Conservation (phyloP, 768 basidiomycete genomes). For the Lactarius quietus region DNA sequence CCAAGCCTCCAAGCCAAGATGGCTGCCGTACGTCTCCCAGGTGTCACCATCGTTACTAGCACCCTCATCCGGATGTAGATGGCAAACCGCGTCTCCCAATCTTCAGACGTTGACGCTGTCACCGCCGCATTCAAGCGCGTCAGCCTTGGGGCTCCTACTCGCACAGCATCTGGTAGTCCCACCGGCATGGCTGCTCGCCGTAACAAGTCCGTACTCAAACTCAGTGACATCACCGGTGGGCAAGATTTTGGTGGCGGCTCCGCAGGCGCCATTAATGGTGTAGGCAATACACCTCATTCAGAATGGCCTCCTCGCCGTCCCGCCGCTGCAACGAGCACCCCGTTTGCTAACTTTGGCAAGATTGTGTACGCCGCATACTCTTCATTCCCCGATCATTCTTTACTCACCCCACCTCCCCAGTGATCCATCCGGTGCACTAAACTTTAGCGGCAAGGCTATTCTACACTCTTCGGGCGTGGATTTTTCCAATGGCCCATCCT, state of each 20-base stretch:
- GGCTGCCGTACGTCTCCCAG: slow-evolving; percentile 62
- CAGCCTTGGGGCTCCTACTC: slow-evolving; percentile 29
- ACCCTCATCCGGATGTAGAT: slow-evolving; percentile 38
- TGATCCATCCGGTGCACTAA: slow-evolving; percentile 94
- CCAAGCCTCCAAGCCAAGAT: slow-evolving; percentile 90
- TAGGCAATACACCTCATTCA: slow-evolving; percentile 53
- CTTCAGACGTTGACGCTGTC: slow-evolving; percentile 40
- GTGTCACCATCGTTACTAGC: neutral
- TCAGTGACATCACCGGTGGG: slow-evolving; percentile 54
- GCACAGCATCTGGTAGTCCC: slow-evolving; percentile 31
- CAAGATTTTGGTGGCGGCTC: slow-evolving; percentile 49
- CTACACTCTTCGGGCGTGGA: slow-evolving; percentile 85
- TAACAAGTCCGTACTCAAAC: slow-evolving; percentile 52
- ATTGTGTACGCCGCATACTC: slow-evolving; percentile 69
- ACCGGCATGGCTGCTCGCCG: slow-evolving; percentile 42
- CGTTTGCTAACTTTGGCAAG: slow-evolving; percentile 89
- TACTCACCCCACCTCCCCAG: slow-evolving; percentile 38
- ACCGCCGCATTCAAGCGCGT: slow-evolving; percentile 40
- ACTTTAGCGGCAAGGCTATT: slow-evolving; percentile 91
- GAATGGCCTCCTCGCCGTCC: slow-evolving; percentile 30
- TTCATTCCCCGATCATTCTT: neutral
- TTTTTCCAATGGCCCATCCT: slow-evolving; percentile 88
- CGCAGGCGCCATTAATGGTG: slow-evolving; percentile 65
- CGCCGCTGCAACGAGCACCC: slow-evolving; percentile 51
- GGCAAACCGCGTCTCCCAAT: slow-evolving; percentile 40